phyloP scores from a whole-genome alignment of 2,329 filamentous ascomycete genomes.

The Rhinocladiella similis region DNA sequence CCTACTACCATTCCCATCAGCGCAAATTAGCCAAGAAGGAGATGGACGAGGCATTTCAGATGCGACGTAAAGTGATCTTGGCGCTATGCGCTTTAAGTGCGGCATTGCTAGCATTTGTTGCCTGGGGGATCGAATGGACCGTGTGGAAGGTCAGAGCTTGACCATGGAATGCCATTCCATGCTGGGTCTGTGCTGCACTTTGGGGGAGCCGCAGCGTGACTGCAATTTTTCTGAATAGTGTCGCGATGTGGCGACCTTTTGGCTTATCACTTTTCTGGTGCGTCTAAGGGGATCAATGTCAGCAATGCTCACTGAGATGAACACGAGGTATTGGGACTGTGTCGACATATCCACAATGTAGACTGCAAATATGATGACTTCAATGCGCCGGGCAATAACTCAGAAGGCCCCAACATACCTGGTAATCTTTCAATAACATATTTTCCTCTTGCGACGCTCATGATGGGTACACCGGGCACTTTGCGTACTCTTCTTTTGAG shows the following conservation, averaged over 20 bases:
- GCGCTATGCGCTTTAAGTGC: slow-evolving; percentile 45
- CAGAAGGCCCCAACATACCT: slow-evolving; percentile 43
- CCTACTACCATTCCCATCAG: slow-evolving; percentile 59
- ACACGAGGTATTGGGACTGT: neutral
- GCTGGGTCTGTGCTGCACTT: too few species aligned
- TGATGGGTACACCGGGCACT: slow-evolving; percentile 66
- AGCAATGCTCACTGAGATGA: neutral
- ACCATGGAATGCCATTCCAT: neutral
- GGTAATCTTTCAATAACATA: slow-evolving; percentile 93
- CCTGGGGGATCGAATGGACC: slow-evolving; percentile 26
- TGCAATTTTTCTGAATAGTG: neutral
- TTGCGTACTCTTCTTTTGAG: slow-evolving; percentile 82
- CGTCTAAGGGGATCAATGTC: slow-evolving; percentile 18
- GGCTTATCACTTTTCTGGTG: slow-evolving; percentile 25
- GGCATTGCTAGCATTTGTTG: slow-evolving; percentile 32
- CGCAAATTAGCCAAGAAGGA: slow-evolving; percentile 63
- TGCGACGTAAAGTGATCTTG: slow-evolving; percentile 57
- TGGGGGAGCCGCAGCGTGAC: neutral
- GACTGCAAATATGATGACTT: too few species aligned
- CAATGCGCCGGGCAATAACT: too few species aligned
- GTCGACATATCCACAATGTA: too few species aligned
- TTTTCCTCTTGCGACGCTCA: slow-evolving; percentile 84
- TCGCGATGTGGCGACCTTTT: neutral
- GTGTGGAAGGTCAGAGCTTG: slow-evolving; percentile 18
- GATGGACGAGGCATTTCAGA: slow-evolving; percentile 62